Base-by-base conservation (phyloP, 345 rosid genomes). In the Salix dunnii region DNA sequence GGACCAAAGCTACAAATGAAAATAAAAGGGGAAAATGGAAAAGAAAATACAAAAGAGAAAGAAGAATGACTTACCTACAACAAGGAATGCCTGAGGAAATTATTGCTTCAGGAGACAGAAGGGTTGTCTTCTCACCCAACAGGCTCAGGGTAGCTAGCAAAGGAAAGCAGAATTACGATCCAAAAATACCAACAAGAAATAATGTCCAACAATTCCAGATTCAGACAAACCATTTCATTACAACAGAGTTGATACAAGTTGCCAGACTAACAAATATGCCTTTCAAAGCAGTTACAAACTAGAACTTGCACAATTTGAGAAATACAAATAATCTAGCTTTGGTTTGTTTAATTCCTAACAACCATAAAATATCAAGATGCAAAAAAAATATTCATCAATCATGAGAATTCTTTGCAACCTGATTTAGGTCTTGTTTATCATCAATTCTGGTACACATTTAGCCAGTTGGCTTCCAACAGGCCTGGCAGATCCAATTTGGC, bases 71-170 rank as follows among this genome's bases (percentile, higher is more conserved):
- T 65, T 74, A 92, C 99, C 99, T 91, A 86, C 97, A 96, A 81
- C 99, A 94, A 68, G 98, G 99, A 85, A 96, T 89, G 78, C 92
- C 92, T 14, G 97, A 89, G 77, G 91, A 88, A 75, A 91, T 88
- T 77, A 94, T 77, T 68, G 88, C 80, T 81, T 94, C 93, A 72
- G 99, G 99, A 43, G 98, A 94, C 74, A 94, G 79, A 77, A 96
- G 97, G 85, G 97, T 96, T 69, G 98, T 96, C 89, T 96, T 96
- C 89, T 96, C 99, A 35, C 99, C 99, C 82, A 96, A 86, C 78
- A 87, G 87, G 23, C 91, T 82, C 73, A 94, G 87, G 85, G 93
- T 90, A 88, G 97, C 99, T 96, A 88, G 76, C 11, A 82, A 76
- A 16, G 79, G 83, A 83, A 83, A 51, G 25, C 43, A n/a, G 71